Conservation (phyloP, 2,329 filamentous ascomycete genomes). For the Monilinia laxa region DNA sequence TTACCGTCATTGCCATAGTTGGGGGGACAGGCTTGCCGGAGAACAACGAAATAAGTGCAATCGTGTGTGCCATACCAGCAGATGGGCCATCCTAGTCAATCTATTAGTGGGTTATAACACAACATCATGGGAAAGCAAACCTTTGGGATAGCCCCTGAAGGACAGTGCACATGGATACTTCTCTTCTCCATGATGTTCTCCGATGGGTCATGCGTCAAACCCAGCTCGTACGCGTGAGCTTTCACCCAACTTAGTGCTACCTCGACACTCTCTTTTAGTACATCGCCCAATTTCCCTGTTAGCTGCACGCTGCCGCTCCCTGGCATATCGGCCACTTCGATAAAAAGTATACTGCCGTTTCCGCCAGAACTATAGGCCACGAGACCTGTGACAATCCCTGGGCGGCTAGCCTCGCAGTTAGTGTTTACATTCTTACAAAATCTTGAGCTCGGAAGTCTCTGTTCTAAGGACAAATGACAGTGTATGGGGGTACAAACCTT, state of each 20-base stretch:
- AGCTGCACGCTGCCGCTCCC: conserved; percentile 89
- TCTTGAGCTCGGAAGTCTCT: conserved; percentile 26
- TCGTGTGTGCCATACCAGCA: conserved; percentile 89
- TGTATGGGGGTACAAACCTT: conserved; percentile 37
- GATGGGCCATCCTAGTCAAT: conserved; percentile 69
- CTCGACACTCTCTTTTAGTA: conserved; percentile 95
- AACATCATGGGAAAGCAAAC: conserved; percentile 59
- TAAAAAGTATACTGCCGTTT: conserved; percentile 95
- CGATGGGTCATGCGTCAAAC: conserved; percentile 73
- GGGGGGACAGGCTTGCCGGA: conserved; percentile 82
- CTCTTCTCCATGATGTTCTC: conserved; percentile 96
- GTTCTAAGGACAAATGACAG: conserved; percentile 15
- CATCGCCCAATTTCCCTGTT: conserved; percentile 93
- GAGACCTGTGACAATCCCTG: conserved; percentile 91
- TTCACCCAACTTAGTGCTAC: conserved; percentile 97
- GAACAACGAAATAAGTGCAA: conserved; percentile 90
- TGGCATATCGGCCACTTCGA: conserved; percentile 97
- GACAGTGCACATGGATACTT: conserved; percentile 94
- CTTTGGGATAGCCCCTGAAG: conserved; percentile 91
- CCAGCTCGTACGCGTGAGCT: conserved; percentile 87
- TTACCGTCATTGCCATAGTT: conserved; percentile 89
- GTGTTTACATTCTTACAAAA: conserved; percentile 16
- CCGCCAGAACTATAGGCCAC: conserved; percentile 92
- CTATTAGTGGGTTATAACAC: conserved; percentile 22
- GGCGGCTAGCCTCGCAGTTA: conserved; percentile 53